Evolutionary conservation across 768 basidiomycete species (phyloP).

Genomic region (Cantharellus anzutake): DNA sequence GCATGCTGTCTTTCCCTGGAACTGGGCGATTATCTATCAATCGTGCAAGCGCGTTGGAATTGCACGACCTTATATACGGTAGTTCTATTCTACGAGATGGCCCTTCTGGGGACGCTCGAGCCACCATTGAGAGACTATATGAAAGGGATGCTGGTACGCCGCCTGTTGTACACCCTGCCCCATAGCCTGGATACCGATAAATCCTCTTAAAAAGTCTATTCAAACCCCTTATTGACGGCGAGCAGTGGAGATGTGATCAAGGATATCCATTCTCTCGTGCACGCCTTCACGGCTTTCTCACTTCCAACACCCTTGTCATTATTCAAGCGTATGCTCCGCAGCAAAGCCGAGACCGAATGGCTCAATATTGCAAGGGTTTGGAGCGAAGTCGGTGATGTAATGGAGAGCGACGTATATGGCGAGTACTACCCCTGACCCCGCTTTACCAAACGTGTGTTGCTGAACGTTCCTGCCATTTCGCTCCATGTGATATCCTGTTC

Average conservation of each 20-base stretch:
- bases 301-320: background rate
- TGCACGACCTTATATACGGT: background rate
- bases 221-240: background rate
- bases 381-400: constrained; percentile 57
- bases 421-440: constrained; percentile 3
- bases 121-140: background rate
- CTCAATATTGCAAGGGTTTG: constrained; percentile 27
- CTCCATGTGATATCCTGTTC: background rate
- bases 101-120: background rate
- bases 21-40: background rate
- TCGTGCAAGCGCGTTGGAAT: background rate
- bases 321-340: background rate
- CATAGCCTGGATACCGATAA: background rate
- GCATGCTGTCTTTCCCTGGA: background rate
- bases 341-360: background rate
- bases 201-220: background rate
- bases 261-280: background rate
- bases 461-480: too few species aligned
- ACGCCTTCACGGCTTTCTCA: background rate
- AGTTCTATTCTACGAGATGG: background rate
- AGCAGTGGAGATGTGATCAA: background rate
- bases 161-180: background rate
- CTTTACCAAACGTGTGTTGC: background rate
- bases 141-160: background rate
- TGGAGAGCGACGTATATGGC: constrained; percentile 69